Base-by-base conservation (phyloP, 2,329 filamentous ascomycete species). In the Penicillium sp. region DNA sequence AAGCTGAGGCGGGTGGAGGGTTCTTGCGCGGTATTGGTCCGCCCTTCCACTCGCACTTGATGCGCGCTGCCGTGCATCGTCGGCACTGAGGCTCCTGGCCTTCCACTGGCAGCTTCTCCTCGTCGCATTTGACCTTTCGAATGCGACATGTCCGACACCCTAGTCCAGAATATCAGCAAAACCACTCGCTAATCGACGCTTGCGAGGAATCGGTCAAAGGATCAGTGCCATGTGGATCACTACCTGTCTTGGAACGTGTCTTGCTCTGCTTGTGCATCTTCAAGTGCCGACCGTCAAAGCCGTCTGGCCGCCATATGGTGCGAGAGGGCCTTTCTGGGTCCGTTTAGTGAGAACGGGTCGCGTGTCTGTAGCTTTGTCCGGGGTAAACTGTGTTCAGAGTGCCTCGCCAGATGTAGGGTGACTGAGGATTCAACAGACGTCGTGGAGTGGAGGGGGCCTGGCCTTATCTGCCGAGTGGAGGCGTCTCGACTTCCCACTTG, bases 111-210 rank as follows among this genome's bases (percentile, higher is more conserved):
- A 67, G 44, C 50, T 69, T 69, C 31, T 68, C 67, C 51, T 72
- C 69, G 43, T 70, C 71, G 51, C 69, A 73, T 64, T 72, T 73
- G 24, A 70, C 62, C 60, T 72, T 72, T 50, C 69, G 65, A 18
- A 67, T 69, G 31, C 68, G 59, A 62, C 71, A 73, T 31, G 70
- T 71, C 51, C 66, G 64, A 54, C 68, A 73, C 7, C 69, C 69
- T 69, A 37, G 5, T 14, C 37, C 37, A 39, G 39, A 51, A 6
- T 24, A 36, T 54, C 27, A 54, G 51, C 39, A 7, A 36, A 4
- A 5, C 31, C 14, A 14, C 24, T 36, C 39, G 31, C n/a, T 24
- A 33, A 33, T 7, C 7, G 4, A 52, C 22, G 22, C 19, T 22
- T n/a, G 13, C 27, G 18, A 22, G 14, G 18, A 13, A 2, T 18